Evolutionary conservation across 306 rosid genomes (phyloP), one percentile per base, ranked within the genome.

Genomic region (Vigna trinervia): DNA sequence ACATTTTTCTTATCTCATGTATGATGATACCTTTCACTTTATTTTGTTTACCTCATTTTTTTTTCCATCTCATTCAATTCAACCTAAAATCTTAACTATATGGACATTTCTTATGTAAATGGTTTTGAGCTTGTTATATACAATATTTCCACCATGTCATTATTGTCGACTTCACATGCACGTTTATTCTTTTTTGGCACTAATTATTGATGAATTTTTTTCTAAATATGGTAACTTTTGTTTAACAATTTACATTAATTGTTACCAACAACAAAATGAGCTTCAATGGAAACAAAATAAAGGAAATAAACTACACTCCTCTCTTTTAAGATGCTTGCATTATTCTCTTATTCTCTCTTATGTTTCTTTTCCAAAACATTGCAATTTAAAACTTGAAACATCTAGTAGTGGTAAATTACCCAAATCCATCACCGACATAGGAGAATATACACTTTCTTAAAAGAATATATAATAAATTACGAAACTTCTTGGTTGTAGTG

Each of bases 21-120:
- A 4, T 53, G 22, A 20, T 36, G 8, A 52, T 26, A 61, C 71
- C 10, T 75, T 54, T 46, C 73, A 60, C 73, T 75, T 81, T 81
- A n/a, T 26, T 69, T 48, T 74, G 20, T 68, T 46, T 47, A 58
- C 47, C 52, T 13, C 22, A 5, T 47, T 11, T 47, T 47, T 46
- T 26, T 26, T 12, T 38, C 15, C 26, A 53, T 46, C 34, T 65
- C 59, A 4, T 12, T 12, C 67, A n/a, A 47, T 8, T 63, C 2
- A 53, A 39, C 28, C 15, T 38, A 28, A 30, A 9, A 11, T 11
- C 17, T 53, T 51, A 47, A 60, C 61, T 62, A 26, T 23, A 3
- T 58, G 23, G 32, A 30, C n/a, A 50, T 45, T 72, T 41, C 28
- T 23, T 5, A 38, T 59, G 17, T 17, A 12, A 30, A 17, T 61